A percentile compares a stretch with the other conserved stretches of the same genome.
Evolutionary conservation across 768 basidiomycete genomes (phyloP).

Genomic region (Termitomyces sp.): DNA sequence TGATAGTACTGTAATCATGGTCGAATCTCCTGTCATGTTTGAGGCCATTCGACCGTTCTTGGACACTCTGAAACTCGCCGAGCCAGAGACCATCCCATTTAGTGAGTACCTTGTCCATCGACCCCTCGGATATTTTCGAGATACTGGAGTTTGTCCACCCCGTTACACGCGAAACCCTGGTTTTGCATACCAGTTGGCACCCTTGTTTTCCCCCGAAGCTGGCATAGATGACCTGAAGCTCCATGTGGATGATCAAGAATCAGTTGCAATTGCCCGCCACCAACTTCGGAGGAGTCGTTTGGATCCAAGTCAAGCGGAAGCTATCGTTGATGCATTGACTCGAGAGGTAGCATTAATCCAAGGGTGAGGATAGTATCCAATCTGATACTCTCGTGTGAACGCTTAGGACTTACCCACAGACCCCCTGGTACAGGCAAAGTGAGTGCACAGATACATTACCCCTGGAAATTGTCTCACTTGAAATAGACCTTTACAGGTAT

Average conservation of each 20-base stretch:
- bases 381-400: not conserved
- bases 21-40: slow-evolving; percentile 63
- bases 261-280: slow-evolving; percentile 40
- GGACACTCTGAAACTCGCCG: slow-evolving; percentile 43
- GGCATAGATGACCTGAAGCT: slow-evolving; percentile 35
- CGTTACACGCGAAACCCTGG: slow-evolving; percentile 46
- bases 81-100: slow-evolving; percentile 56
- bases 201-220: slow-evolving; percentile 39
- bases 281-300: slow-evolving; percentile 49
- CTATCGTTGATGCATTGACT: slow-evolving; percentile 54
- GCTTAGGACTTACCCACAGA: slow-evolving; percentile 24
- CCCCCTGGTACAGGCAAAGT: slow-evolving; percentile 82
- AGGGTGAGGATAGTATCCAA: slow-evolving; percentile 36
- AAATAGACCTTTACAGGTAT: slow-evolving; percentile 59
- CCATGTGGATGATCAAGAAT: slow-evolving; percentile 31
- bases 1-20: slow-evolving; percentile 30
- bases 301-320: slow-evolving; percentile 68
- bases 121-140: slow-evolving; percentile 25
- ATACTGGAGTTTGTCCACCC: slow-evolving; percentile 40
- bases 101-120: slow-evolving; percentile 45
- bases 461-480: slow-evolving; percentile 1
- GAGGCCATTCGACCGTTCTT: slow-evolving; percentile 67
- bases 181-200: slow-evolving; percentile 52
- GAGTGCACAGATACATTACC: not conserved
- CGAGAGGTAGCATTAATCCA: slow-evolving; percentile 65